A percentile compares a stretch with the other conserved stretches of the same genome.
Conservation (phyloP, 805 yeast species). For the Saturnispora zaruensis region DNA sequence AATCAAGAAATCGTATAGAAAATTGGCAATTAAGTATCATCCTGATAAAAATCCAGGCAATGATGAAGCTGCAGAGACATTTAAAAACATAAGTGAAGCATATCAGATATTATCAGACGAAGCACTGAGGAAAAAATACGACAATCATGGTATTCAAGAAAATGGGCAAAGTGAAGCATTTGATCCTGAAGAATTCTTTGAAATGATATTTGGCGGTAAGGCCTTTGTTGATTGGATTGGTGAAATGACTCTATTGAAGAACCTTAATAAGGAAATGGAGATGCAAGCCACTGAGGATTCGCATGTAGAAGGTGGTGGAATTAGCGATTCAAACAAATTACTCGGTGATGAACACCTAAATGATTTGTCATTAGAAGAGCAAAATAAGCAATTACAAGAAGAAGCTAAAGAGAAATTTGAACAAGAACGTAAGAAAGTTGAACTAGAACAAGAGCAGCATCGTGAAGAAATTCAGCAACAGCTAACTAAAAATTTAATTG, state of each 20-base stretch:
- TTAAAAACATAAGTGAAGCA: constrained; percentile 68
- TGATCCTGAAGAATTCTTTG: constrained; percentile 82
- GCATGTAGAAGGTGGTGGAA: constrained; percentile 37
- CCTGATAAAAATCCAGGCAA: constrained; percentile 97
- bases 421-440: constrained; percentile 56
- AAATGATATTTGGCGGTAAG: constrained; percentile 78
- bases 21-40: constrained; percentile 80
- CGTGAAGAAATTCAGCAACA: constrained; percentile 46
- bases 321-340: constrained; percentile 21
- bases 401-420: constrained; percentile 31
- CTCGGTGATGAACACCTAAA: constrained; percentile 23
- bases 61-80: constrained; percentile 78
- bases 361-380: constrained; percentile 20
- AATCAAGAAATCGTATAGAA: constrained; percentile 89
- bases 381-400: constrained; percentile 23
- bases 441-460: constrained; percentile 64
- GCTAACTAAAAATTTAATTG: constrained; percentile 40
- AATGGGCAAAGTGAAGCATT: constrained; percentile 58
- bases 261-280: constrained; percentile 48
- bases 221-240: constrained; percentile 74
- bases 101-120: constrained; percentile 75
- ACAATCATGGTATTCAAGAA: constrained; percentile 55
- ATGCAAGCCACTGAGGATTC: constrained; percentile 29
- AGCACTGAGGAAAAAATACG: constrained; percentile 62
- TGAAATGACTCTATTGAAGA: constrained; percentile 60